A percentile compares a stretch with the other conserved stretches of the same genome.
These are phyloP conservation scores for Austroboletus rostrupii DNA, from an alignment of 1,284 basidiomycete genomes.

Conservation along the genomic window DNA sequence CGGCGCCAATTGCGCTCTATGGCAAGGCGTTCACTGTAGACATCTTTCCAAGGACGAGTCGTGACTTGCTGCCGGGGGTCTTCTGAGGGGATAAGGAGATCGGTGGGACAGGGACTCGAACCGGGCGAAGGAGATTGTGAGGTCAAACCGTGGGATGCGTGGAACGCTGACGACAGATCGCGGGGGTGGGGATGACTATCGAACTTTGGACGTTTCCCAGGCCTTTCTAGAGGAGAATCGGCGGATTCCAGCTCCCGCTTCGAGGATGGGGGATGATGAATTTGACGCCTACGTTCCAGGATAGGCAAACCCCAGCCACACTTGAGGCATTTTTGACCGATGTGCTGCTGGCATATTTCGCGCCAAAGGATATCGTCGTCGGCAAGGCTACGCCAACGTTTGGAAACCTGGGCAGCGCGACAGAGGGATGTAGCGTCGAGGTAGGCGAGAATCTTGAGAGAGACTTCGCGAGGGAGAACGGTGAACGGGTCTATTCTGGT, in stretches of 20 bases:
- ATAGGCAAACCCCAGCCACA: conserved; percentile 98
- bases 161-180: not conserved
- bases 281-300: conserved; percentile 68
- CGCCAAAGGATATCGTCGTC: conserved; percentile 97
- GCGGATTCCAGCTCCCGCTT: conserved; percentile 40
- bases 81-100: conserved; percentile 12
- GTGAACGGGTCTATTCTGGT: conserved; percentile 95
- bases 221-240: conserved; percentile 24
- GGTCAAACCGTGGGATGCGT: conserved; percentile 13
- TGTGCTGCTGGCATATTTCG: conserved; percentile 97
- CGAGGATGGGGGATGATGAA: conserved; percentile 30
- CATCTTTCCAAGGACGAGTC: conserved; percentile 95
- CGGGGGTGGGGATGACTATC: conserved; percentile 11
- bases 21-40: conserved; percentile 96
- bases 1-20: conserved; percentile 97
- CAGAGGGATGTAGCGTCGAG: conserved; percentile 96
- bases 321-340: conserved; percentile 95
- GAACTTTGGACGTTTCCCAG: conserved; percentile 53
- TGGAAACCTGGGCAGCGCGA: conserved; percentile 91
- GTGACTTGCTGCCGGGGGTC: conserved; percentile 23
- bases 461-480: conserved; percentile 88
- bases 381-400: conserved; percentile 83
- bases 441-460: conserved; percentile 85
- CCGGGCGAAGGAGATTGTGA: conserved; percentile 11
- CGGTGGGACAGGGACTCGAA: conserved; percentile 15